Evolutionary conservation across 2,329 filamentous ascomycete species (phyloP).

Genomic region (Acrocalymma vagum): DNA sequence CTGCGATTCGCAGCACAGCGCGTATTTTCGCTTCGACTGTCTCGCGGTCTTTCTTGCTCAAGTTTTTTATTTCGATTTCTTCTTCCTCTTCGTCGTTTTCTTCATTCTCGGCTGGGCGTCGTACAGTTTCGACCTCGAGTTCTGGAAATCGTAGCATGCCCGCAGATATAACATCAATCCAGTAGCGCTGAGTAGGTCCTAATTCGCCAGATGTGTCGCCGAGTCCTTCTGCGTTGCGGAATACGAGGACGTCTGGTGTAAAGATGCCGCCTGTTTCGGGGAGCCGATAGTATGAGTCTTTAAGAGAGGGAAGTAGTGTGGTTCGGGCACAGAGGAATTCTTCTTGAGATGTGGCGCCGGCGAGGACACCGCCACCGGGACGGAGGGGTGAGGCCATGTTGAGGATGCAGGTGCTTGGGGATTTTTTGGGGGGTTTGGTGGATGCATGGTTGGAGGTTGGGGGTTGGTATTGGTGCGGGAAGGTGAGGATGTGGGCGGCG

Average conservation of each 20-base stretch:
- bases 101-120: conserved; percentile 34
- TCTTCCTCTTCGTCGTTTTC: conserved; percentile 59
- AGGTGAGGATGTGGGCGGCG: conserved; percentile 55
- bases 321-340: conserved; percentile 69
- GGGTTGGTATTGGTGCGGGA: conserved; percentile 12
- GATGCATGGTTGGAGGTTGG: no score
- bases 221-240: conserved; percentile 50
- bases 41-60: conserved; percentile 58
- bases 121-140: conserved; percentile 43
- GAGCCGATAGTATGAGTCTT: conserved; percentile 67
- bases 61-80: conserved; percentile 48
- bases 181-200: conserved; percentile 62
- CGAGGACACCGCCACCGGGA: conserved; percentile 68
- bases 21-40: conserved; percentile 64
- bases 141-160: conserved; percentile 69
- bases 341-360: conserved; percentile 68
- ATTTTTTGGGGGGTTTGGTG: conserved; percentile 20
- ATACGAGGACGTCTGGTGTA: conserved; percentile 68
- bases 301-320: conserved; percentile 66
- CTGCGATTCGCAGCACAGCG: conserved; percentile 62
- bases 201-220: conserved; percentile 49
- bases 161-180: conserved; percentile 66
- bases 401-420: conserved; percentile 61
- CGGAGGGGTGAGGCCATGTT: conserved; percentile 71
- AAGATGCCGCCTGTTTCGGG: conserved; percentile 66